A percentile compares a stretch with the other conserved stretches of the same genome.
These are phyloP conservation scores for Epichloe gansuensis DNA, from an alignment of 2,329 filamentous ascomycete species.

Conservation along the genomic window DNA sequence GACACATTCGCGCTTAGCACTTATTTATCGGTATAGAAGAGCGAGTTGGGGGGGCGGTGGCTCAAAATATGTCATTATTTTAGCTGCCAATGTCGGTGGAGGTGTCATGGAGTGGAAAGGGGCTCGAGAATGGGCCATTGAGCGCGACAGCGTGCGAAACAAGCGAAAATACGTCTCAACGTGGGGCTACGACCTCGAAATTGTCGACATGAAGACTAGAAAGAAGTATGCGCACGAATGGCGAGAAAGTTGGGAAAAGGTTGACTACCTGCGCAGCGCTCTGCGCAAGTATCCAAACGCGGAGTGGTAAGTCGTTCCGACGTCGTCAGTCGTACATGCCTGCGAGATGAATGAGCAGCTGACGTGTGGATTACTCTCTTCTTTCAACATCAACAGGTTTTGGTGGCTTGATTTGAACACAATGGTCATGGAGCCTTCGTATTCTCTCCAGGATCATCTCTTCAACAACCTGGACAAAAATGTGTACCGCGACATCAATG, in stretches of 20 bases:
- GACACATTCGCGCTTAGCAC: slow-evolving; percentile 22
- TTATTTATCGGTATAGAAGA: slow-evolving; percentile 55
- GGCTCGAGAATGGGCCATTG: slow-evolving; percentile 92
- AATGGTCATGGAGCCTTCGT: slow-evolving; percentile 90
- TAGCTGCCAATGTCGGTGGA: slow-evolving; percentile 86
- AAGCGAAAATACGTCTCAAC: slow-evolving; percentile 75
- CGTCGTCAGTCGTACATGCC: too few relatives aligned
- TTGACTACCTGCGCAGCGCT: slow-evolving; percentile 78
- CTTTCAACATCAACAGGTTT: slow-evolving; percentile 56
- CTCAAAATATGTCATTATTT: slow-evolving; percentile 82
- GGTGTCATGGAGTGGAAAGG: slow-evolving; percentile 99
- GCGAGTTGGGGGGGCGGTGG: slow-evolving; percentile 66
- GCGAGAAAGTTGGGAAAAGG: slow-evolving; percentile 99
- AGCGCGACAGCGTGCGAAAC: slow-evolving; percentile 89
- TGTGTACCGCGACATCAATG: slow-evolving; percentile 90
- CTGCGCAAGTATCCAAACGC: slow-evolving; percentile 91
- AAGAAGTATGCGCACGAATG: slow-evolving; percentile 98
- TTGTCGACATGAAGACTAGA: slow-evolving; percentile 97
- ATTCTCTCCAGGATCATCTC: slow-evolving; percentile 80
- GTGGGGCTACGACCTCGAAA: slow-evolving; percentile 93
- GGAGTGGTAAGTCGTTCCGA: slow-evolving; percentile 59
- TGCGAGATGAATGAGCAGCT: too few relatives aligned
- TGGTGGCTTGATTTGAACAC: slow-evolving; percentile 99
- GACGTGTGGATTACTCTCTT: not conserved
- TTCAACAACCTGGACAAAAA: slow-evolving; percentile 65